phyloP scores from a whole-genome alignment of 257 asterid genomes.

The Paulownia fortunei region DNA sequence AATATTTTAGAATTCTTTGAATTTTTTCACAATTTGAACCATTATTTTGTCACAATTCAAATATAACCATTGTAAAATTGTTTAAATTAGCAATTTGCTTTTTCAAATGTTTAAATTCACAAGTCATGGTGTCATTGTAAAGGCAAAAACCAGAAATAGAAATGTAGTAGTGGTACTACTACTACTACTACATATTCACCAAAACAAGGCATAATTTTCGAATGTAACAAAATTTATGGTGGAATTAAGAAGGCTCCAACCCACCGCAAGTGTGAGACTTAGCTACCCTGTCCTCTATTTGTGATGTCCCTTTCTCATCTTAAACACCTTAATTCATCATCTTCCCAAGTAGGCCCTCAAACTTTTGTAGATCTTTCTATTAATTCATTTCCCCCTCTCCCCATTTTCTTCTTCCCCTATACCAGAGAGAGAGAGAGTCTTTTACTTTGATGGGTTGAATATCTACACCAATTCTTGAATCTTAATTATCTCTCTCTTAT shows the following conservation, averaged over 20 bases:
- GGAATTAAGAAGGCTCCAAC: constrained; percentile 66
- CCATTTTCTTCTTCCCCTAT: constrained; percentile 26
- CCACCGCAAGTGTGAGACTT: constrained; percentile 65
- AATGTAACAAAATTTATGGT: constrained; percentile 34
- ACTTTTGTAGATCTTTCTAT: constrained; percentile 55
- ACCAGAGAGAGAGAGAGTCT: background rate
- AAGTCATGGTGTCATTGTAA: background rate
- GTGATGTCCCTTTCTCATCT: constrained; percentile 77
- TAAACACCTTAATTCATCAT: constrained; percentile 51
- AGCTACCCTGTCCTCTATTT: constrained; percentile 68
- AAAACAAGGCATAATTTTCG: background rate
- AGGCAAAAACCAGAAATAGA: background rate
- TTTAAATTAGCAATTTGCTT: no score
- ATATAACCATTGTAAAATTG: no score
- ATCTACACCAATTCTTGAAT: constrained; percentile 9
- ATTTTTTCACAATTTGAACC: no score
- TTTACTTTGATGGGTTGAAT: background rate
- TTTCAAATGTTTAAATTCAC: background rate
- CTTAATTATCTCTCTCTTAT: constrained; percentile 14
- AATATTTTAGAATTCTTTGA: no score
- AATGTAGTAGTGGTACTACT: background rate
- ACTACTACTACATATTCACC: background rate
- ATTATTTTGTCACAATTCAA: no score
- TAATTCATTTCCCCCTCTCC: constrained; percentile 28
- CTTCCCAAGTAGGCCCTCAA: constrained; percentile 64